phyloP scores from a whole-genome alignment of 2,329 filamentous ascomycete genomes.

The Zelopaecilomyces penicillatus region DNA sequence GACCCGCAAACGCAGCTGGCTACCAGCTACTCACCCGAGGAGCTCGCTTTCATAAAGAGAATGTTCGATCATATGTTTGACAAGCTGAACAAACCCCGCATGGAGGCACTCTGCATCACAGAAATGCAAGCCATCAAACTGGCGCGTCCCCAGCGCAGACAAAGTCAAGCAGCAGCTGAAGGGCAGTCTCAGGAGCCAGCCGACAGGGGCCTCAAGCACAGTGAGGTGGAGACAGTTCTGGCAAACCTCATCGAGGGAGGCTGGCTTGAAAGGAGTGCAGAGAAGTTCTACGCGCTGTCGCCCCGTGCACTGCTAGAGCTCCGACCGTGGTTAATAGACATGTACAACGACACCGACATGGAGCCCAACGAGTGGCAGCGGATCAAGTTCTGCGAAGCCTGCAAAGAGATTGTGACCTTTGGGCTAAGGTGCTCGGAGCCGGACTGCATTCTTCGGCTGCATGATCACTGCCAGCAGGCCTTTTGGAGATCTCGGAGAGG shows the following conservation, averaged over 20 bases:
- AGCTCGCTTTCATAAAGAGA: conserved; percentile 83
- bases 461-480: conserved; percentile 65
- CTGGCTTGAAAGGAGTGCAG: conserved; percentile 71
- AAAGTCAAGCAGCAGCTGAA: conserved; percentile 22
- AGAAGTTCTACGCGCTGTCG: conserved; percentile 67
- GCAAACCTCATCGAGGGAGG: conserved; percentile 63
- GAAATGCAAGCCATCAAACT: conserved; percentile 71
- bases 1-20: conserved; percentile 82
- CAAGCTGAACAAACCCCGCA: conserved; percentile 68
- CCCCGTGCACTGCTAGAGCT: conserved; percentile 79
- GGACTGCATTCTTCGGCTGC: conserved; percentile 62
- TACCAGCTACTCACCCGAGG: conserved; percentile 70
- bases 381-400: conserved; percentile 82
- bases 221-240: conserved; percentile 68
- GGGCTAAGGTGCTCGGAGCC: conserved; percentile 67
- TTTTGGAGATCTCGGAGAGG: conserved; percentile 61
- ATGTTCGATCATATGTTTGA: conserved; percentile 90
- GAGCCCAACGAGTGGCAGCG: conserved; percentile 56
- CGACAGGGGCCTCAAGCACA: conserved; percentile 59
- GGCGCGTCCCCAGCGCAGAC: conserved; percentile 39
- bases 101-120: conserved; percentile 76
- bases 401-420: conserved; percentile 79
- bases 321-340: conserved; percentile 72
- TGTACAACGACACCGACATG: conserved; percentile 70
- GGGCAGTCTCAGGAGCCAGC: conserved; percentile 26